phyloP scores from a whole-genome alignment of 306 rosid genomes.

The Biancaea sappan region DNA sequence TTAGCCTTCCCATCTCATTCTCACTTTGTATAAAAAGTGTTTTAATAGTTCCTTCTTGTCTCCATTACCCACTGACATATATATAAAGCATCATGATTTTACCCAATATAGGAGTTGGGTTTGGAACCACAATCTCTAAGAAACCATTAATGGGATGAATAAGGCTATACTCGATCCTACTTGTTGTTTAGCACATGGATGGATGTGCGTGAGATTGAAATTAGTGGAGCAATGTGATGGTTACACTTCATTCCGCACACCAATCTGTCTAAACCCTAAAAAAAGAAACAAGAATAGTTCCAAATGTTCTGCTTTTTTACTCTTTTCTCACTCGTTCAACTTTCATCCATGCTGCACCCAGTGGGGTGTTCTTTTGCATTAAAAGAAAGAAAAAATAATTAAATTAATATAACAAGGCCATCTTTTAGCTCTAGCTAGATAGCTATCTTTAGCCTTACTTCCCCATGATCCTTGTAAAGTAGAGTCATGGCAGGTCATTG shows the following conservation, averaged over 20 bases:
- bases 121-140: conserved; percentile 66
- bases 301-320: conserved; percentile 30
- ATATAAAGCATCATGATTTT: conserved; percentile 49
- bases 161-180: conserved; percentile 42
- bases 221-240: conserved; percentile 65
- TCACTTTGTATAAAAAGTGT: too few species aligned
- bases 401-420: too few species aligned
- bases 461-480: conserved; percentile 62
- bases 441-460: conserved; percentile 73
- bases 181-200: conserved; percentile 74
- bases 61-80: too few species aligned
- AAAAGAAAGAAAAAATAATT: neutral
- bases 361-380: conserved; percentile 42
- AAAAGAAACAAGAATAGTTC: conserved; percentile 24
- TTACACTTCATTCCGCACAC: conserved; percentile 50
- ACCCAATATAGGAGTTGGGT: conserved; percentile 53
- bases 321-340: neutral
- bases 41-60: too few species aligned
- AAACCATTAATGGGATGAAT: conserved; percentile 55
- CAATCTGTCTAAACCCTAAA: conserved; percentile 45
- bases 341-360: conserved; percentile 47
- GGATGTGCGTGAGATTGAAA: too few species aligned
- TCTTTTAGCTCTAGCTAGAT: too few species aligned
- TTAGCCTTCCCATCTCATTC: too few species aligned
- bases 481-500: conserved; percentile 58